These are phyloP conservation scores for Wickerhamomyces sp. DNA, from an alignment of 1,139 yeast genomes.

Conservation along the genomic window DNA sequence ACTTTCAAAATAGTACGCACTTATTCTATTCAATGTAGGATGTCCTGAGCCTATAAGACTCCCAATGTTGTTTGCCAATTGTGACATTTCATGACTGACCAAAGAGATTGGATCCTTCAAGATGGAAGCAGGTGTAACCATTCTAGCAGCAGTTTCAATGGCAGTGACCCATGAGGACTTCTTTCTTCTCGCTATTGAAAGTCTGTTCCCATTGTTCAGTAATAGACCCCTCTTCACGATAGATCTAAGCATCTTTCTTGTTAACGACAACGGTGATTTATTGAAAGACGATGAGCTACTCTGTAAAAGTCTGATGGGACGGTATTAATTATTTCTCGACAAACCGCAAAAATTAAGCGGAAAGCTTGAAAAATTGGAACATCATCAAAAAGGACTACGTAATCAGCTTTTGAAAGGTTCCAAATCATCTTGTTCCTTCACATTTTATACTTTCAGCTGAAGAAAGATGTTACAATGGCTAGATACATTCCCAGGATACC, in stretches of 20 bases:
- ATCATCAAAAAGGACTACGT: not conserved
- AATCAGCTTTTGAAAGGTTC: too few species aligned
- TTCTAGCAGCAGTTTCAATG: constrained; percentile 68
- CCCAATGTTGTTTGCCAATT: constrained; percentile 82
- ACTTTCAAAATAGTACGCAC: constrained; percentile 90
- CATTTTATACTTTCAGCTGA: too few species aligned
- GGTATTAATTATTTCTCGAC: too few species aligned
- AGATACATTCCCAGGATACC: constrained; percentile 19
- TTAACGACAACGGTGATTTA: too few species aligned
- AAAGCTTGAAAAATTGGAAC: not conserved
- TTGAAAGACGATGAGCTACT: too few species aligned
- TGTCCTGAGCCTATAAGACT: constrained; percentile 86
- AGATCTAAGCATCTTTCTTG: not conserved
- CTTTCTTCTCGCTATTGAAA: not conserved
- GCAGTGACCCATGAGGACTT: constrained; percentile 53
- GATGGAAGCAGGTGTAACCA: constrained; percentile 66
- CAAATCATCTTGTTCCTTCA: too few species aligned
- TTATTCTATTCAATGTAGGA: constrained; percentile 84
- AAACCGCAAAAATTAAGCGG: too few species aligned
- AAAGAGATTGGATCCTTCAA: constrained; percentile 79
- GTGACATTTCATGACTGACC: constrained; percentile 94
- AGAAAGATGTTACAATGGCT: not conserved
- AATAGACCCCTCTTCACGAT: not conserved
- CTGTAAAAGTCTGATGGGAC: not conserved
- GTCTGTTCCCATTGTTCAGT: too few species aligned